These are phyloP conservation scores for Fusarium circinatum DNA, from an alignment of 2,329 filamentous ascomycete species.

Conservation along the genomic window DNA sequence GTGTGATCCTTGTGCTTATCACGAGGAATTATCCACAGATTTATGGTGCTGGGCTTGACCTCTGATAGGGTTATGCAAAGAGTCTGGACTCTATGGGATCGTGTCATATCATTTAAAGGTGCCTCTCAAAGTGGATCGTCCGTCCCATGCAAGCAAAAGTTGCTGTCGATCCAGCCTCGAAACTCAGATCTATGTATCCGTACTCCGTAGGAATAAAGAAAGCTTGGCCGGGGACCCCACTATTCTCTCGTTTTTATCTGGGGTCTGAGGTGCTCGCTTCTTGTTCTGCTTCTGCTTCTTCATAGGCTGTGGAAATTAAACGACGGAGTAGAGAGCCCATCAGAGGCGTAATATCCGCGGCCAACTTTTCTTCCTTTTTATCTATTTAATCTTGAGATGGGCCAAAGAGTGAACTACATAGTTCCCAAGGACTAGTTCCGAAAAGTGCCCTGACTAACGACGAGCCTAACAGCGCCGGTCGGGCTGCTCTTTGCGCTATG, in stretches of 20 bases:
- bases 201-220: constrained; percentile 7
- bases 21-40: background rate
- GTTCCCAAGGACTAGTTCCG: background rate
- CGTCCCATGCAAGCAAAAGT: background rate
- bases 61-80: constrained; percentile 5
- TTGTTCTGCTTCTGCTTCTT: constrained; percentile 1
- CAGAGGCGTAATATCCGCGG: constrained; percentile 17
- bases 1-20: background rate
- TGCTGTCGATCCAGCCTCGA: constrained; percentile 27
- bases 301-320: constrained; percentile 29
- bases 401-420: background rate
- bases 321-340: constrained; percentile 23
- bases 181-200: constrained; percentile 27
- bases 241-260: constrained; percentile 6
- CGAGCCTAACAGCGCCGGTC: background rate
- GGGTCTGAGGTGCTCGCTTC: background rate
- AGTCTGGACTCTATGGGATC: constrained; percentile 18
- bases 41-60: background rate
- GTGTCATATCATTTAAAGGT: constrained; percentile 13
- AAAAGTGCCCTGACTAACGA: constrained; percentile 22
- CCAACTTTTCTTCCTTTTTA: background rate
- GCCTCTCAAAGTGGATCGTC: constrained; percentile 8
- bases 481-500: background rate
- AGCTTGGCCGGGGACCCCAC: constrained; percentile 24
- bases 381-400: background rate